A percentile compares a stretch with the other conserved stretches of the same genome.
phyloP scores from a whole-genome alignment of 768 basidiomycete genomes.

The Daedaleopsis nitida region DNA sequence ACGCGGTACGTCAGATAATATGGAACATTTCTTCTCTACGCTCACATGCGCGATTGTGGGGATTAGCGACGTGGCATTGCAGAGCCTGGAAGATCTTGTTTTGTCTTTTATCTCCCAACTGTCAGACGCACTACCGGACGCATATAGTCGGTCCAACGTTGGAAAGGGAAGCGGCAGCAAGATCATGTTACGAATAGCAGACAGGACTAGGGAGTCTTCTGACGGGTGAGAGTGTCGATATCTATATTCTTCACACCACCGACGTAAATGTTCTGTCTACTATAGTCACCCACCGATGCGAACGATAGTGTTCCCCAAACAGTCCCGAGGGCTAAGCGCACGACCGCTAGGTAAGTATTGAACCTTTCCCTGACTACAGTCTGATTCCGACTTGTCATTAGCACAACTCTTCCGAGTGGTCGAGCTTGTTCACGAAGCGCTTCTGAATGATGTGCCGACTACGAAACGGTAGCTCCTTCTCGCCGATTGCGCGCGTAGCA shows the following conservation, averaged over 20 bases:
- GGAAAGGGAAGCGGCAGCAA: slow-evolving; percentile 20
- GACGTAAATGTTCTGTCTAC: neutral
- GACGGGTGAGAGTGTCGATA: slow-evolving; percentile 32
- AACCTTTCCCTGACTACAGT: neutral
- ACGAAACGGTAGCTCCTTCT: slow-evolving; percentile 22
- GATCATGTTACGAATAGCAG: slow-evolving; percentile 37
- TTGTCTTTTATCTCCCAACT: slow-evolving; percentile 27
- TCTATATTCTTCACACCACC: neutral
- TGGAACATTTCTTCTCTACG: neutral
- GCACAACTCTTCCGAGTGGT: slow-evolving; percentile 71
- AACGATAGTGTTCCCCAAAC: slow-evolving; percentile 40
- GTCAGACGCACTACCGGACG: slow-evolving; percentile 11
- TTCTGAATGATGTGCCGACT: slow-evolving; percentile 50
- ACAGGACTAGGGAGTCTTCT: slow-evolving; percentile 35
- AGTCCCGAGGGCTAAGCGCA: slow-evolving; percentile 38
- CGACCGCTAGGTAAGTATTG: slow-evolving; percentile 42
- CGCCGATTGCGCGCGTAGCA: neutral
- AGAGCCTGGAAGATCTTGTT: slow-evolving; percentile 22
- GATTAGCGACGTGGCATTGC: slow-evolving; percentile 18
- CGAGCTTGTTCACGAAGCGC: slow-evolving; percentile 70
- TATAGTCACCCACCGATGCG: slow-evolving; percentile 21
- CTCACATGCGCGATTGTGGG: neutral
- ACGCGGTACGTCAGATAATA: slow-evolving; percentile 1
- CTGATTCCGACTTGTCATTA: slow-evolving; percentile 29
- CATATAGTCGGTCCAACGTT: neutral